Evolutionary conservation across 2,329 filamentous ascomycete genomes (phyloP), one percentile per base, ranked within the genome.

Genomic region (Fusarium transvaalense): DNA sequence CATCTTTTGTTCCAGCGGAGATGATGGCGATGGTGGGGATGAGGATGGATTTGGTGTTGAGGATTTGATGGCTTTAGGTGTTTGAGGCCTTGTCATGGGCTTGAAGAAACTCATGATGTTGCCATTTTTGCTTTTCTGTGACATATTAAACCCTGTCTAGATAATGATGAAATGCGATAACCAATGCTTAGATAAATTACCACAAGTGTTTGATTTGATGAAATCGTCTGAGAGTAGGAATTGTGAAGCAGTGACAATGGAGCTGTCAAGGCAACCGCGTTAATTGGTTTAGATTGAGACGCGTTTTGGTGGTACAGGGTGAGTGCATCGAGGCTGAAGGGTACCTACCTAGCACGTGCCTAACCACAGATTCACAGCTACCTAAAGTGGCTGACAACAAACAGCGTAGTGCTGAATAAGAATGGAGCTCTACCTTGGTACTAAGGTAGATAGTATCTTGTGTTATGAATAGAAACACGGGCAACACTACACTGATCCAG

Each of bases 41-140:
- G 65, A 75, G 17, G 64, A 55, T 9, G 57, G 66, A 17, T 41
- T 52, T 34, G 58, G 47, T 47, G 48, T 45, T 35, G 65, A 55
- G 25, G 52, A 39, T 47, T 53, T 51, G 10, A 61, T 41, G 21
- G 15, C 27, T 37, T 52, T 47, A n/a, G 68, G 60, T 19, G 66
- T 62, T 46, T 61, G 52, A 5, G 65, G 43, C 51, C 61, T 73
- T 42, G 69, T 39, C 31, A 66, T 60, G 29, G 78, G 76, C 65
- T 77, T 78, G 67, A 82, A 82, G 68, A 81, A 82, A 69, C 72
- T 78, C 56, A 75, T 70, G 56, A 82, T 82, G 65, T 61, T 77
- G 51, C 69, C 73, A 69, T 78, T 79, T 58, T 69, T 75, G 13
- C 31, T 32, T 14, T 58, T 70, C 58, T 75, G 68, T 17, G 75